phyloP scores from a whole-genome alignment of 257 asterid species.

The Nicotiana noctiflora region DNA sequence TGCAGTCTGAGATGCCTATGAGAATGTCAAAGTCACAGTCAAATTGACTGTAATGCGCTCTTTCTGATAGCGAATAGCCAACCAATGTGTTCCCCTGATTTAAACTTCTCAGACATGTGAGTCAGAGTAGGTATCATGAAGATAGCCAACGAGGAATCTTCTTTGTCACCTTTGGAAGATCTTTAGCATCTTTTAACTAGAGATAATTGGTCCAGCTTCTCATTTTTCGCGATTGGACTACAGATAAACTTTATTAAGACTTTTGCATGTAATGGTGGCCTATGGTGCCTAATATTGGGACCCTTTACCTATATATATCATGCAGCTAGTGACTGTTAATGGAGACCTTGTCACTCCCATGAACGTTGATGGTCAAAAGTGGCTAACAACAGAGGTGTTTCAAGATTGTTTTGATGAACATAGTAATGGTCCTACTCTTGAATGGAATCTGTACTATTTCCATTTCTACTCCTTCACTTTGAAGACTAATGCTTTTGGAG shows the following conservation, averaged over 20 bases:
- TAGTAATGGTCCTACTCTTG: constrained; percentile 33
- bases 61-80: constrained; percentile 24
- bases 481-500: not conserved
- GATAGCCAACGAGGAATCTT: constrained; percentile 51
- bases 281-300: constrained; percentile 24
- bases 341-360: constrained; percentile 57
- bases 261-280: constrained; percentile 41
- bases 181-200: constrained; percentile 29
- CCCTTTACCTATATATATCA: constrained; percentile 28
- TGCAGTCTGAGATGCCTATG: not conserved
- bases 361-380: constrained; percentile 47
- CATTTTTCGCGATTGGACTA: constrained; percentile 16
- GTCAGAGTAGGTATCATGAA: constrained; percentile 26
- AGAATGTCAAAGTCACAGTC: not conserved
- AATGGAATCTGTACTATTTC: constrained; percentile 22
- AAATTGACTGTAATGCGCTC: constrained; percentile 14
- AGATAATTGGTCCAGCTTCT: constrained; percentile 31
- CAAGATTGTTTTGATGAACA: constrained; percentile 23
- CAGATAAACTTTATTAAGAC: constrained; percentile 27
- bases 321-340: constrained; percentile 36
- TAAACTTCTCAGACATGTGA: constrained; percentile 17
- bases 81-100: constrained; percentile 25
- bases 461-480: not conserved
- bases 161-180: constrained; percentile 34
- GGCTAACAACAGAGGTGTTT: constrained; percentile 35